phyloP scores from a whole-genome alignment of 257 asterid species.

The Fraxinus americana region DNA sequence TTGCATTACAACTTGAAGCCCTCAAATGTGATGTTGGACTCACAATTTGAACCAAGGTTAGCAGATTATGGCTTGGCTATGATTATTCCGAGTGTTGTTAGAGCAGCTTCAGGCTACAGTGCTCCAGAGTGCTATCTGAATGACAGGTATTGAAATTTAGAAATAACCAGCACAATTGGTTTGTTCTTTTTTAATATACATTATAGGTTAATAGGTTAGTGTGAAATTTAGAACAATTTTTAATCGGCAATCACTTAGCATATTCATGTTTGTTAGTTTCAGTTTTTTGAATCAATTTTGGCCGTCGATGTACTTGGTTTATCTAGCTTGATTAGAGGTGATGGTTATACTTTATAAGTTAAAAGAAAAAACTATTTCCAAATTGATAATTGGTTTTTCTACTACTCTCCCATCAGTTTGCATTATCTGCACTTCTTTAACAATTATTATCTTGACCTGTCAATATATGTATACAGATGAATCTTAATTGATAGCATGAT shows the following conservation, averaged over 20 bases:
- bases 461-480: neutral
- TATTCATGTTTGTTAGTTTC: neutral
- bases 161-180: neutral
- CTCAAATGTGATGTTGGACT: slow-evolving; percentile 76
- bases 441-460: neutral
- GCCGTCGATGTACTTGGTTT: neutral
- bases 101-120: slow-evolving; percentile 54
- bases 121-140: slow-evolving; percentile 78
- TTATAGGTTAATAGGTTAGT: neutral
- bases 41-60: slow-evolving; percentile 73
- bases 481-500: slow-evolving; percentile 15
- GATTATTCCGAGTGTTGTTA: slow-evolving; percentile 51
- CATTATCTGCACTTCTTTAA: too few species aligned
- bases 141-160: slow-evolving; percentile 53
- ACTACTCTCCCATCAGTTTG: too few species aligned
- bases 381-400: too few species aligned
- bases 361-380: too few species aligned
- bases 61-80: slow-evolving; percentile 78
- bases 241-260: slow-evolving; percentile 11
- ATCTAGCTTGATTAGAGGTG: neutral
- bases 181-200: slow-evolving; percentile 4
- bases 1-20: slow-evolving; percentile 87
- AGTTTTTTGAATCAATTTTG: neutral
- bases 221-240: slow-evolving; percentile 1
- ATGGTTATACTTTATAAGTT: neutral